Evolutionary conservation across 2,329 filamentous ascomycete species (phyloP).

Genomic region (Trichoderma koningiopsis): DNA sequence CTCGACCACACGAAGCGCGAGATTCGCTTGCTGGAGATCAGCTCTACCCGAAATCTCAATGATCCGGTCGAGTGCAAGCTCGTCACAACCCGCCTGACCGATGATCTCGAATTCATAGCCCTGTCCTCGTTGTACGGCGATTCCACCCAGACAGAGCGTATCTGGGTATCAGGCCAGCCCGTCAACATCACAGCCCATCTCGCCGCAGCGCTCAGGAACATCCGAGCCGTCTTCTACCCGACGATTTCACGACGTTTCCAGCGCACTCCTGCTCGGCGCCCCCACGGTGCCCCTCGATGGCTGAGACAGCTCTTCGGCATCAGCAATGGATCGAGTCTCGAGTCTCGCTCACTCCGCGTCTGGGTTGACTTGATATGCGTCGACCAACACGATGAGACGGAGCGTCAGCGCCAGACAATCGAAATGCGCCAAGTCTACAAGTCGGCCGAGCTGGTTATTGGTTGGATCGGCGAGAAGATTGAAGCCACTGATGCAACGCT

Average conservation of each 20-base stretch:
- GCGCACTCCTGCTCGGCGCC: constrained; percentile 15
- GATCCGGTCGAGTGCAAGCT: constrained; percentile 16
- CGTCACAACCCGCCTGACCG: constrained; percentile 8
- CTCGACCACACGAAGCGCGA: constrained; percentile 19
- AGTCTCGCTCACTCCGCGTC: constrained; percentile 18
- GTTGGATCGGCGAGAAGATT: constrained; percentile 27
- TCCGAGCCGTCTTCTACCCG: constrained; percentile 23
- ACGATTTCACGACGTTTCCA: constrained; percentile 17
- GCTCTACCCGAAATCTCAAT: constrained; percentile 10
- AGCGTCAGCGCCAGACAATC: constrained; percentile 26
- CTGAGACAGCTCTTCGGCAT: constrained; percentile 19
- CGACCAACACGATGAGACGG: constrained; percentile 27
- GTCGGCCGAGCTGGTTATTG: constrained; percentile 23
- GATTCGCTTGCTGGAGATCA: constrained; percentile 15
- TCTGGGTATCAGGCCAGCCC: constrained; percentile 18
- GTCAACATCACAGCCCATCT: constrained; percentile 9
- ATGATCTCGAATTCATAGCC: constrained; percentile 19
- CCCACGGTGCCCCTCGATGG: constrained; percentile 16
- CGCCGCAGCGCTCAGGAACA: constrained; percentile 14
- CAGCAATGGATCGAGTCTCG: background rate
- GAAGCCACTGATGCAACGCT: constrained; percentile 8
- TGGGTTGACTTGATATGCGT: constrained; percentile 31
- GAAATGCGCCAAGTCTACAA: constrained; percentile 29
- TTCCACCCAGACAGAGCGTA: constrained; percentile 4
- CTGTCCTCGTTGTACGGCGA: constrained; percentile 20